A percentile compares a stretch with the other conserved stretches of the same genome.
Conservation (phyloP, 2,329 filamentous ascomycete species). For the Monilinia fructicola region DNA sequence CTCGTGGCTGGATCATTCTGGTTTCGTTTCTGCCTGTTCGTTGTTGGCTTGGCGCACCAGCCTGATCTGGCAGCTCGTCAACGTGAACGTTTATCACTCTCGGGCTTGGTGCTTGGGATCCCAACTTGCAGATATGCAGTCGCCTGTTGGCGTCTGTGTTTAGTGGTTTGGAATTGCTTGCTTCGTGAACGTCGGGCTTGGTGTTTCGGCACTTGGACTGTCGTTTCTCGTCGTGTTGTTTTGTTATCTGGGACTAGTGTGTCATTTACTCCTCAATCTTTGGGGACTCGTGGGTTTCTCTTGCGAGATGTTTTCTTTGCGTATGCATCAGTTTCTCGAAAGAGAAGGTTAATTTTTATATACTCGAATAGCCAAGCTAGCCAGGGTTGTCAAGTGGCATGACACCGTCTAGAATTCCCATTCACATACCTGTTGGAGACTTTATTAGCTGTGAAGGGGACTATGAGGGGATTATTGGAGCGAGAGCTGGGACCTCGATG, state of each 20-base stretch:
- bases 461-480: background rate
- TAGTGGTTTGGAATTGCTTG: background rate
- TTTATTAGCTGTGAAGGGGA: background rate
- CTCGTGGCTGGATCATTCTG: background rate
- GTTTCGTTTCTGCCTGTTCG: background rate
- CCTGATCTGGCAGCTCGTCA: background rate
- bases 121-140: background rate
- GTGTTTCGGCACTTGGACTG: background rate
- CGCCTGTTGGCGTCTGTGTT: background rate
- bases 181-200: background rate
- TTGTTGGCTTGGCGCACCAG: conserved; percentile 4
- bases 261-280: background rate
- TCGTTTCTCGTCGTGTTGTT: background rate
- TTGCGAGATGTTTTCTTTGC: background rate
- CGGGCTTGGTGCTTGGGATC: background rate
- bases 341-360: background rate
- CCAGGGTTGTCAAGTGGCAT: conserved; percentile 8
- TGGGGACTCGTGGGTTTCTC: no score
- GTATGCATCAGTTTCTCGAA: background rate
- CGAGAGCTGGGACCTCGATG: background rate
- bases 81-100: conserved; percentile 7
- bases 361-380: conserved; percentile 5
- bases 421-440: conserved; percentile 4
- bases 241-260: background rate
- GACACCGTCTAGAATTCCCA: background rate